Base-by-base conservation (phyloP, 2,329 filamentous ascomycete genomes). In the Talaromyces sp. region DNA sequence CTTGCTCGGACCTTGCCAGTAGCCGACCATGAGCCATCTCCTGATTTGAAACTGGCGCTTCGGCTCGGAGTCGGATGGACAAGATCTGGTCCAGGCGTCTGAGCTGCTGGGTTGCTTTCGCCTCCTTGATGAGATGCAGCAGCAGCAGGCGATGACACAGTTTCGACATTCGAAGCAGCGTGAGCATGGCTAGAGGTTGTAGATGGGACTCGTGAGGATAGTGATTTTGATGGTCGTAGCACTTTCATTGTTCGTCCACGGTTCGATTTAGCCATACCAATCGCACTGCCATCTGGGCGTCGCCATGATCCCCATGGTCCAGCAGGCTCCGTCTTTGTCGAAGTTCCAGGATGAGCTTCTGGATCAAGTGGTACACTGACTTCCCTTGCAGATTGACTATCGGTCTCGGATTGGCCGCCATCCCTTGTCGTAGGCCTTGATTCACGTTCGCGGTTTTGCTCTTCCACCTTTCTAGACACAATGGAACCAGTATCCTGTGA, bases 201-300 rank as follows among this genome's bases (percentile, higher is more conserved):
- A 9, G 59, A 62, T 7, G 59, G 59, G 31, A 56, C 63, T 13
- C 72, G 58, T 5, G 66, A 77, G 13, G 82, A 82, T 3, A 79
- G 68, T 1, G 79, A 83, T 75, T 92, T 95, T 64, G 84, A 85
- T 1, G 94, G 88, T 72, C 93, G 92, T 61, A 98, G 82, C 1
- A 97, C 90, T 81, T 97, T 98, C 90, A 98, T 98, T 60, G 88
- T 88, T 59, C 84, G 79, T 19, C 81, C 78, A 57, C 87, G 82
- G 73, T 87, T 78, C 68, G 88, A 82, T 70, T 88, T 89, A 31
- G 88, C 88, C 27, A 78, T 75, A 70, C 87, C 88, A 14, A 80
- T 72, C 4, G 70, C 64, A 58, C 64, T 73, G 6, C 71, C 56
- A 16, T 76, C 74, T 19, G 68, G 58, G 52, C 79, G 87, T 50